A percentile compares a stretch with the other conserved stretches of the same genome.
Evolutionary conservation across 2,329 filamentous ascomycete genomes (phyloP).

Genomic region (Colletotrichum sp.): DNA sequence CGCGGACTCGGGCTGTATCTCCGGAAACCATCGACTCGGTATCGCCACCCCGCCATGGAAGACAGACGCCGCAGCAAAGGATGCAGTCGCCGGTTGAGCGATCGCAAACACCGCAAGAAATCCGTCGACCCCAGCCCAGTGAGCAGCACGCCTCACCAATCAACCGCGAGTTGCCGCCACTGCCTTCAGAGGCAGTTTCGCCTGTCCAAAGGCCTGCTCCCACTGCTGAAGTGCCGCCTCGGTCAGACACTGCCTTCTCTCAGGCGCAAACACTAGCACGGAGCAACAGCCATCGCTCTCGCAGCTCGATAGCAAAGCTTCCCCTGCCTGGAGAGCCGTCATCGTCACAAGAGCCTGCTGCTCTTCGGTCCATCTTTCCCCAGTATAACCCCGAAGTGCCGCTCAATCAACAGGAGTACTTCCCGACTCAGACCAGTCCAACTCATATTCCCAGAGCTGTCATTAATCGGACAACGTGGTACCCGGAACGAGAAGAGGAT

Average conservation of each 20-base stretch:
- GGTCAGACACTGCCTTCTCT: slow-evolving; percentile 57
- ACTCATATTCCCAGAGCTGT: slow-evolving; percentile 67
- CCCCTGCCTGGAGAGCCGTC: slow-evolving; percentile 44
- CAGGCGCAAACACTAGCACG: slow-evolving; percentile 55
- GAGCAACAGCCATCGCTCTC: slow-evolving; percentile 53
- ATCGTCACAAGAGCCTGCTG: slow-evolving; percentile 30
- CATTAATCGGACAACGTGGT: slow-evolving; percentile 71
- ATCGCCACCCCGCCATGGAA: slow-evolving; percentile 34
- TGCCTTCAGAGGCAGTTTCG: slow-evolving; percentile 19
- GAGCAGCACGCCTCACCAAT: background rate
- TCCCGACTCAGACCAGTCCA: slow-evolving; percentile 69
- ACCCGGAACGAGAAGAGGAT: slow-evolving; percentile 37
- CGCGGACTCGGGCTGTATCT: slow-evolving; percentile 35
- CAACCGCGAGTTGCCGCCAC: slow-evolving; percentile 2
- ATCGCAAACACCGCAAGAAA: slow-evolving; percentile 30
- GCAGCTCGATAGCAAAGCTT: slow-evolving; percentile 63
- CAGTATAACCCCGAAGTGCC: slow-evolving; percentile 72
- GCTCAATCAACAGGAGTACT: slow-evolving; percentile 73
- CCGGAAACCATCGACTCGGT: slow-evolving; percentile 34
- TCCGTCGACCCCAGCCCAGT: slow-evolving; percentile 18
- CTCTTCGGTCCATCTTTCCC: slow-evolving; percentile 77
- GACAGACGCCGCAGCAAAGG: slow-evolving; percentile 37
- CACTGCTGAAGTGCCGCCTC: slow-evolving; percentile 45
- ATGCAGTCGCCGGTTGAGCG: slow-evolving; percentile 38
- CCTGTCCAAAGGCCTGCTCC: slow-evolving; percentile 45